Conservation (phyloP, 768 basidiomycete species). For the Multifurca ochricompacta region DNA sequence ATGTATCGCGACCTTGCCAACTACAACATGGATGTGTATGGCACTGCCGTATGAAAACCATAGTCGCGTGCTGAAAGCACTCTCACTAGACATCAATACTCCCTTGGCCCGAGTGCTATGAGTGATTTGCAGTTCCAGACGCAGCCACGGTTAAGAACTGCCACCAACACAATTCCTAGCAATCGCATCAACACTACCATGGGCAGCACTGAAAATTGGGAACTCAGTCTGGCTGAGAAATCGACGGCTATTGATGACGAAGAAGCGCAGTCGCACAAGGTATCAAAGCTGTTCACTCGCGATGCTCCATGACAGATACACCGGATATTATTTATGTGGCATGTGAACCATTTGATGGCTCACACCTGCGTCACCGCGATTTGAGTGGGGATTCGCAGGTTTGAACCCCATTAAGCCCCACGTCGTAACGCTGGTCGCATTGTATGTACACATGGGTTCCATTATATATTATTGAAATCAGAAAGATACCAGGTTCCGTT, state of each 20-base stretch:
- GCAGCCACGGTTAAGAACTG: no score
- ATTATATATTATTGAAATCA: not conserved
- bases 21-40: not conserved
- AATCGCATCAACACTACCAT: not conserved
- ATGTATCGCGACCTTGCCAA: constrained; percentile 4
- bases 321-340: not conserved
- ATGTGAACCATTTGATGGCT: not conserved
- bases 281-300: not conserved
- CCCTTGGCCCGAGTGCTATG: not conserved
- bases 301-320: not conserved
- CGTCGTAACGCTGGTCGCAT: not conserved
- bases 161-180: not conserved
- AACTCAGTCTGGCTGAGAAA: not conserved
- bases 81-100: not conserved
- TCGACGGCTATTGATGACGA: not conserved
- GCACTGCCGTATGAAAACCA: not conserved
- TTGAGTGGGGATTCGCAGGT: not conserved
- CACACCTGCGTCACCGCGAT: not conserved
- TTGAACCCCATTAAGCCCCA: not conserved
- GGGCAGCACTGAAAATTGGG: not conserved
- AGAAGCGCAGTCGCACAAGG: not conserved
- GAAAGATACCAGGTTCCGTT: not conserved
- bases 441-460: not conserved
- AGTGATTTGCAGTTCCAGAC: not conserved
- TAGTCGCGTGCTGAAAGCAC: not conserved